These are phyloP conservation scores for Chenopodium quinoa DNA, from an alignment of 148 eudicot species.

Conservation along the genomic window DNA sequence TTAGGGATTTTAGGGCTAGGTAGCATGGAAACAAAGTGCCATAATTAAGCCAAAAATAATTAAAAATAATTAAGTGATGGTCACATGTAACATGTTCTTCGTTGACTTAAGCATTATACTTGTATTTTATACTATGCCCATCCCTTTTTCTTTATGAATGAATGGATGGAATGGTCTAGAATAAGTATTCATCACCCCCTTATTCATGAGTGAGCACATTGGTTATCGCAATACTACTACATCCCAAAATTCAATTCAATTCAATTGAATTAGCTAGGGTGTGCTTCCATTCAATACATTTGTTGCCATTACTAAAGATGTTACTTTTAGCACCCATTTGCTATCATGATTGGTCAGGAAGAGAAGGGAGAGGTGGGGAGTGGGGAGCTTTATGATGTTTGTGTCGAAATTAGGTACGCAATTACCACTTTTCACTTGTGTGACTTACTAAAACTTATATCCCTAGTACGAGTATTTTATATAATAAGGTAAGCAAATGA, in stretches of 20 bases:
- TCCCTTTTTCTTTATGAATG: not conserved
- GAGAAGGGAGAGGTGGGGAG: not conserved
- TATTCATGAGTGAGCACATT: not conserved
- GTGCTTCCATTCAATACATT: not conserved
- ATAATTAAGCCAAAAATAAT: constrained; percentile 3
- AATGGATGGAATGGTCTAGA: not conserved
- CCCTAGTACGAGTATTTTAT: too few species aligned
- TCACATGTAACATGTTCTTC: constrained; percentile 28
- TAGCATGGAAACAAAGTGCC: constrained; percentile 17
- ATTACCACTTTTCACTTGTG: not conserved
- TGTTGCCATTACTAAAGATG: not conserved
- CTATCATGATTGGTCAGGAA: not conserved
- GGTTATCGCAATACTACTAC: constrained; percentile 4
- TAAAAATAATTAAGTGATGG: constrained; percentile 9
- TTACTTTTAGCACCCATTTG: constrained; percentile 3
- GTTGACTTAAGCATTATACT: constrained; percentile 22
- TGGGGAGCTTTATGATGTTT: too few species aligned
- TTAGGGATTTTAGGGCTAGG: constrained; percentile 11
- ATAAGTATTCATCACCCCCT: not conserved
- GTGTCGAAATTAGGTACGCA: not conserved
- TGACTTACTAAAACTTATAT: not conserved
- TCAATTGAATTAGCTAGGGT: not conserved
- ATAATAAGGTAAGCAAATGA: too few species aligned
- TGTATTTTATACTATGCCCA: not conserved
- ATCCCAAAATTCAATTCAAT: not conserved